Conservation (phyloP, 2,329 filamentous ascomycete genomes). For the Rasamsonia emersonii region DNA sequence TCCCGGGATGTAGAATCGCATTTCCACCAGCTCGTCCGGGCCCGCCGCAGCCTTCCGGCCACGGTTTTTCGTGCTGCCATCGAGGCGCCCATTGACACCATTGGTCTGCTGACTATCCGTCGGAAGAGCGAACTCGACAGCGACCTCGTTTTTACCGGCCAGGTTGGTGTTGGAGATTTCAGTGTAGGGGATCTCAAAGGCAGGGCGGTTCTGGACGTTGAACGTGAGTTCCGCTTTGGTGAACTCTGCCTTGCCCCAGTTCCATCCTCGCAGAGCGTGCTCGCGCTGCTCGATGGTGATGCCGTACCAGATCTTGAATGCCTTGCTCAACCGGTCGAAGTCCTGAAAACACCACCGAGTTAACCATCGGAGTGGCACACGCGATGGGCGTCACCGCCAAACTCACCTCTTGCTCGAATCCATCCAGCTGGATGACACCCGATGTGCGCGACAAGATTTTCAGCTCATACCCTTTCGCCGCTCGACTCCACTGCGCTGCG, state of each 20-base stretch:
- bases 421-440: conserved; percentile 85
- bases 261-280: conserved; percentile 93
- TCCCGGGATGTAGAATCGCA: conserved; percentile 97
- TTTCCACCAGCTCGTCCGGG: conserved; percentile 89
- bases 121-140: conserved; percentile 81
- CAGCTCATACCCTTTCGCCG: conserved; percentile 84
- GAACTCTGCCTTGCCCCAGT: conserved; percentile 98
- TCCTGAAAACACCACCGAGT: conserved; percentile 47
- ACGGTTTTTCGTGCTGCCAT: conserved; percentile 60
- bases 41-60: conserved; percentile 86
- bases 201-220: conserved; percentile 92
- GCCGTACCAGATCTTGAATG: conserved; percentile 98
- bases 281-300: conserved; percentile 86
- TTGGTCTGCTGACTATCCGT: conserved; percentile 63
- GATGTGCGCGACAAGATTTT: conserved; percentile 81
- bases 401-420: conserved; percentile 73
- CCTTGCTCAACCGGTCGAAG: conserved; percentile 78
- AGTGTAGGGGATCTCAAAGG: conserved; percentile 93
- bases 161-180: conserved; percentile 98
- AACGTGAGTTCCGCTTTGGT: conserved; percentile 90
- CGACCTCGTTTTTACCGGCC: conserved; percentile 94
- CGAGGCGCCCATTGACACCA: conserved; percentile 63
- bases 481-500: conserved; percentile 88
- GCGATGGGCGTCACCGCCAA: too few species aligned
- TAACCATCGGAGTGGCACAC: too few species aligned